These are phyloP conservation scores for Amborella trichopoda DNA, from an alignment of 164 flowering plant species.

Conservation along the genomic window DNA sequence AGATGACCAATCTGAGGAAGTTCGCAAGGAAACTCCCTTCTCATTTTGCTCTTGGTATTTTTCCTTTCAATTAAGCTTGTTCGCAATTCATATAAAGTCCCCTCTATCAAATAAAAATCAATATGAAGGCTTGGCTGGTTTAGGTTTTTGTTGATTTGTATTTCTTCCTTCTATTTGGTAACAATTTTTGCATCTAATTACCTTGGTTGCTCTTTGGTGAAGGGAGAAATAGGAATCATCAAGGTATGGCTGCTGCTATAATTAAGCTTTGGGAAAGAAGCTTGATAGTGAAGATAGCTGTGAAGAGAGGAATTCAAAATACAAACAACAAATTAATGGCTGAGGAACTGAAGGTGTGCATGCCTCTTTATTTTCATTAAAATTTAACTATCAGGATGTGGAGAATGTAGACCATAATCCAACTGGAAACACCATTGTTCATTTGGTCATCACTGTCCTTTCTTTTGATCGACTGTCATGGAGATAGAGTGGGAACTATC, in stretches of 20 bases:
- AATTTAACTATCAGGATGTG: too few relatives aligned
- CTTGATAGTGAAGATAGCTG: slow-evolving; percentile 83
- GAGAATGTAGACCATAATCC: too few relatives aligned
- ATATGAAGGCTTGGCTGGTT: too few relatives aligned
- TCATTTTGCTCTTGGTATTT: slow-evolving; percentile 96
- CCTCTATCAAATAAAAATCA: too few relatives aligned
- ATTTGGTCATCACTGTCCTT: too few relatives aligned
- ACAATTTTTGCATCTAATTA: neutral
- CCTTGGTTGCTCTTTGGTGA: slow-evolving; percentile 6
- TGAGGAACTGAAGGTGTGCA: slow-evolving; percentile 73
- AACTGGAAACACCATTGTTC: too few relatives aligned
- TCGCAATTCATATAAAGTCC: too few relatives aligned
- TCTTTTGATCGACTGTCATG: too few relatives aligned
- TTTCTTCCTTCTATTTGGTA: neutral
- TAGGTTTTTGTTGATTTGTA: too few relatives aligned
- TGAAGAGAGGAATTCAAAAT: slow-evolving; percentile 93
- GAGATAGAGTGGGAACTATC: too few relatives aligned
- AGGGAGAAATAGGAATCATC: slow-evolving; percentile 97
- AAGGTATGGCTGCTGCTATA: slow-evolving; percentile 86
- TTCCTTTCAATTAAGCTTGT: slow-evolving; percentile 1
- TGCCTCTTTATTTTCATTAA: too few relatives aligned
- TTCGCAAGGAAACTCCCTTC: slow-evolving; percentile 82
- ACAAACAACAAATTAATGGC: slow-evolving; percentile 96
- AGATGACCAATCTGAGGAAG: slow-evolving; percentile 78
- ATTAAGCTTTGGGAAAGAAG: slow-evolving; percentile 94